Evolutionary conservation across 1,139 yeast species (phyloP).

Genomic region (Saccharomyces hybrid): DNA sequence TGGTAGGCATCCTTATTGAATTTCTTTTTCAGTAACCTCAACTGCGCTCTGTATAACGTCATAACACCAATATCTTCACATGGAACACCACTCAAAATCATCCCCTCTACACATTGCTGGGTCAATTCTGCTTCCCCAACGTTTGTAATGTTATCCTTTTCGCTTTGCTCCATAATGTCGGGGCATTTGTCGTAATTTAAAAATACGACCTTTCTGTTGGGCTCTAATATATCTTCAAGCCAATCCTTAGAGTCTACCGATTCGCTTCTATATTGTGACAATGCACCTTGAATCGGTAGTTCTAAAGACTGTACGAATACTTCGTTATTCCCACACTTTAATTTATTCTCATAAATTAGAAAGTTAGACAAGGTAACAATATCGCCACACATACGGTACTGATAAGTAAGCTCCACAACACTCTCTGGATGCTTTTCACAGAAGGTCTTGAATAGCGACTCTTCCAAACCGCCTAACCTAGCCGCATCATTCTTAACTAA

Average conservation of each 20-base stretch:
- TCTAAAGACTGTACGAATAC: conserved; percentile 53
- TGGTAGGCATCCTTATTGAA: conserved; percentile 34
- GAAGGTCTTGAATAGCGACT: conserved; percentile 65
- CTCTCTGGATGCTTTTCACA: conserved; percentile 67
- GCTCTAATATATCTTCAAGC: conserved; percentile 41
- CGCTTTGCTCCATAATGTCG: conserved; percentile 48
- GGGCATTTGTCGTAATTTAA: conserved; percentile 57
- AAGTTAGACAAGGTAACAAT: conserved; percentile 78
- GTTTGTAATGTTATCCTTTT: conserved; percentile 67
- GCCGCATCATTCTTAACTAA: conserved; percentile 58
- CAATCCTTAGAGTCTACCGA: conserved; percentile 31
- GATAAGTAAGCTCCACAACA: conserved; percentile 70
- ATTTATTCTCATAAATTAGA: conserved; percentile 64
- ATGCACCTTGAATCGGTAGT: conserved; percentile 36
- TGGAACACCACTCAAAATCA: conserved; percentile 53
- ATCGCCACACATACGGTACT: conserved; percentile 88
- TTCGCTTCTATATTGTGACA: conserved; percentile 9
- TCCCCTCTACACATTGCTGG: conserved; percentile 51
- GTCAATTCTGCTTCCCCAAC: conserved; percentile 62
- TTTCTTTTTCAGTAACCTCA: conserved; percentile 45
- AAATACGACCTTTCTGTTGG: conserved; percentile 56
- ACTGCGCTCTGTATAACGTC: conserved; percentile 81
- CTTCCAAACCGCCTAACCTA: conserved; percentile 56
- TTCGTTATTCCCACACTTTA: conserved; percentile 62
- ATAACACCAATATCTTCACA: conserved; percentile 66